These are phyloP conservation scores for Apophysomyces ossiformis DNA, from an alignment of 371 early-diverging fungal genomes.

Conservation along the genomic window DNA sequence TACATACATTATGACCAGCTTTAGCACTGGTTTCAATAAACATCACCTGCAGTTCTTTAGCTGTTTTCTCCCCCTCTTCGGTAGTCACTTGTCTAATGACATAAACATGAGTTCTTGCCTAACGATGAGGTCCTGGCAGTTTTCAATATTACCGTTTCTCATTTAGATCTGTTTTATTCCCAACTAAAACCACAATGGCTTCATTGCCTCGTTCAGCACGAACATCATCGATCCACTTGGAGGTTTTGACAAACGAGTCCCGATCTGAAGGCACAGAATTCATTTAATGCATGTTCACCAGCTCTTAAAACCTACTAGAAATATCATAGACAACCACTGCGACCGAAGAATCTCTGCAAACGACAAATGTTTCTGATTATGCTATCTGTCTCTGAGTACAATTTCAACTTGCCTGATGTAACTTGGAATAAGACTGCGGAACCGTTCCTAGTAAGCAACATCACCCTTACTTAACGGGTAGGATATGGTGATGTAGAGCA, in stretches of 20 bases:
- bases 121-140: not conserved
- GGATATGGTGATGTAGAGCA: not conserved
- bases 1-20: constrained; percentile 88
- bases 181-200: constrained; percentile 97
- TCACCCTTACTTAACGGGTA: not conserved
- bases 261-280: constrained; percentile 58
- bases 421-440: constrained; percentile 96
- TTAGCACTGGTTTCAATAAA: constrained; percentile 98
- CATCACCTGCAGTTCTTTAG: constrained; percentile 92
- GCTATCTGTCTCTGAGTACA: not conserved
- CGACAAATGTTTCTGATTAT: not conserved
- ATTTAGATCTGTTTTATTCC: constrained; percentile 98
- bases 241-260: constrained; percentile 92
- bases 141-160: constrained; percentile 75
- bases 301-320: constrained; percentile 65
- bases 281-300: not conserved
- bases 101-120: not conserved
- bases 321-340: constrained; percentile 98
- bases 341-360: constrained; percentile 85
- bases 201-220: constrained; percentile 97
- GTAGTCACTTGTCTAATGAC: constrained; percentile 80
- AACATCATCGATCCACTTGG: constrained; percentile 99
- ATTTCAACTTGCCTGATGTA: constrained; percentile 78
- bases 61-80: constrained; percentile 96
- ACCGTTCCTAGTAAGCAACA: constrained; percentile 76